Evolutionary conservation across 208 protist species (phyloP), one percentile per base, ranked within the genome.

Genomic region (Angomonas ambiguus): DNA sequence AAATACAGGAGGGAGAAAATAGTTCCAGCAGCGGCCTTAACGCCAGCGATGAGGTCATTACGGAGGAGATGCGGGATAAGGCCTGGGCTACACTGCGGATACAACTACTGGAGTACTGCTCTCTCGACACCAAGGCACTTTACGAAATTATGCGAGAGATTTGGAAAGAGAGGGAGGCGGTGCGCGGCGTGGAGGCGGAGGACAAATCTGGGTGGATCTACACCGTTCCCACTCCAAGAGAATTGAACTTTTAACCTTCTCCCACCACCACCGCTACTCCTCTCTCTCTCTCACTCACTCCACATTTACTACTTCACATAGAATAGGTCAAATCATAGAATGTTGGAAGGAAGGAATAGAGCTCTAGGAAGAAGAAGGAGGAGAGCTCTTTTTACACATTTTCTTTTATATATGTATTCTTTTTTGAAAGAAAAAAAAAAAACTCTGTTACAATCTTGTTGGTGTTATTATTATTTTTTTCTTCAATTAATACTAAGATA

Each of bases 91-190:
- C 71, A 20, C 77, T 96, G 32, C 87, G 90, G 41, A 88, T 87
- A 34, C 87, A 96, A 70, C 74, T 96, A 11, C 71, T 96, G n/a
- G 83, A 96, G 76, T 96, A 96, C 77, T 96, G 90, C 77, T 93
- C 86, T 18, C 71, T 93, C 11, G 90, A 95, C 68, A 95, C 90
- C 3, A 87, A 82, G 67, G 87, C 78, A 6, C 51, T 95, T 27
- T 95, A 92, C 55, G 89, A 95, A 64, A 91, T 95, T 51, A 89
- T 95, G 86, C 83, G 89, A 25, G 82, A 95, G 61, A 79, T 95
- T 24, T 82, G 85, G 69, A 64, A 69, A 8, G 87, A 90, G 74
- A 73, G 79, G 59, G 80, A 86, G 56, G 66, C 74, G 3, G 77
- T 75, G 22, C 65, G 41, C 22, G 76, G 70, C 3, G 48, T 80